A percentile compares a stretch with the other conserved stretches of the same genome.
phyloP scores from a whole-genome alignment of 1,284 basidiomycete genomes.

The Apiotrichum montevideense region DNA sequence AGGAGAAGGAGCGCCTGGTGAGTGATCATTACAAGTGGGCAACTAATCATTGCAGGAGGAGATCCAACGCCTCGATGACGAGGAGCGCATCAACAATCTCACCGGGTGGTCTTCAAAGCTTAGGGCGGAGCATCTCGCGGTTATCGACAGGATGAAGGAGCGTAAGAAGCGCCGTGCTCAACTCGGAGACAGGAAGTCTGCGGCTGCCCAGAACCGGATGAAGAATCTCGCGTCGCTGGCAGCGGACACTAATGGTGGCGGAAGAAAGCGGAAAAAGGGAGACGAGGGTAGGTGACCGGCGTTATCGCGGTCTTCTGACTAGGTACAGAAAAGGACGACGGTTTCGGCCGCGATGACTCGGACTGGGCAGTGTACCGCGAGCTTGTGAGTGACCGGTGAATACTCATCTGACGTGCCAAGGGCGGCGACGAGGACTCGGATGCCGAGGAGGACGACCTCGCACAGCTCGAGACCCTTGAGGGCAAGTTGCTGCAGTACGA shows the following conservation, averaged over 20 bases:
- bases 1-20: constrained; percentile 61
- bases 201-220: constrained; percentile 93
- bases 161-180: constrained; percentile 75
- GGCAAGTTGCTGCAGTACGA: constrained; percentile 75
- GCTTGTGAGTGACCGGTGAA: constrained; percentile 57
- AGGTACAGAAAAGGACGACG: constrained; percentile 62
- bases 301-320: constrained; percentile 1
- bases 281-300: constrained; percentile 57
- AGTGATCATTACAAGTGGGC: constrained; percentile 4
- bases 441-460: constrained; percentile 89
- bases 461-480: constrained; percentile 68
- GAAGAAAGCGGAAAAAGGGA: constrained; percentile 68
- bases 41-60: constrained; percentile 52
- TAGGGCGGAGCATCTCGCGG: constrained; percentile 66
- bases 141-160: constrained; percentile 81
- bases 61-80: constrained; percentile 67
- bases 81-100: constrained; percentile 67
- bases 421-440: constrained; percentile 81
- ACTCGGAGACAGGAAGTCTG: constrained; percentile 83
- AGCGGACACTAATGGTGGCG: constrained; percentile 58
- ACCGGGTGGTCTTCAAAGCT: constrained; percentile 65
- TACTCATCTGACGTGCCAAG: constrained; percentile 42
- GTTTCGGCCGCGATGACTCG: constrained; percentile 89
- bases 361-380: constrained; percentile 99
- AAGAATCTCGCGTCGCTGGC: constrained; percentile 92